Evolutionary conservation across 345 rosid species (phyloP).

Genomic region (Pugionium cornutum): DNA sequence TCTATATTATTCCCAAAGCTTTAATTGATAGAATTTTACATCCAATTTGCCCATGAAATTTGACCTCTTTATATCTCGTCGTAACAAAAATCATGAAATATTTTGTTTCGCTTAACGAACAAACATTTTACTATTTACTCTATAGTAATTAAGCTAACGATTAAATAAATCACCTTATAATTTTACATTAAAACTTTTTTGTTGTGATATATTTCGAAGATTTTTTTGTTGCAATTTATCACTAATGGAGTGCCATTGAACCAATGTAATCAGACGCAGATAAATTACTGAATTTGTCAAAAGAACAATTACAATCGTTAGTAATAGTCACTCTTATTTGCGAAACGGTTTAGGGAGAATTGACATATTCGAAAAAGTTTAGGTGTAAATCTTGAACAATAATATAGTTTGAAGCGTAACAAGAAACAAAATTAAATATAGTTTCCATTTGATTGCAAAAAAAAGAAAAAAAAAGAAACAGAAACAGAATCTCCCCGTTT

Average conservation of each 20-base stretch:
- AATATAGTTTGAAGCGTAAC: neutral
- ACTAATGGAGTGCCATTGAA: too few relatives aligned
- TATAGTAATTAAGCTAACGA: too few relatives aligned
- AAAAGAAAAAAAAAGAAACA: neutral
- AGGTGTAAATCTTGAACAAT: conserved; percentile 13
- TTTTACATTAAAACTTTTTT: too few relatives aligned
- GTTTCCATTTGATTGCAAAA: neutral
- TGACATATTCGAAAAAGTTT: neutral
- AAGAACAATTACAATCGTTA: too few relatives aligned
- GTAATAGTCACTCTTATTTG: too few relatives aligned
- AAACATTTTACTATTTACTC: too few relatives aligned
- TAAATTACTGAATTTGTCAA: too few relatives aligned
- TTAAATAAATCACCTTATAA: too few relatives aligned
- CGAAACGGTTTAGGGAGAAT: neutral
- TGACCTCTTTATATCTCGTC: neutral
- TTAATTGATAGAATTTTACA: neutral
- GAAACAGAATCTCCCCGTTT: conserved; percentile 37
- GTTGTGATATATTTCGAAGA: too few relatives aligned
- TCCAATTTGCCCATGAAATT: neutral
- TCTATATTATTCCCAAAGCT: neutral
- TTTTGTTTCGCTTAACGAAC: neutral
- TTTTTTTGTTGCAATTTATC: too few relatives aligned
- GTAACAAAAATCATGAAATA: neutral
- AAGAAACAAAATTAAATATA: conserved; percentile 22
- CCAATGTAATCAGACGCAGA: too few relatives aligned